Conservation (phyloP, 2,329 filamentous ascomycete species). For the Leptographium lundbergii region DNA sequence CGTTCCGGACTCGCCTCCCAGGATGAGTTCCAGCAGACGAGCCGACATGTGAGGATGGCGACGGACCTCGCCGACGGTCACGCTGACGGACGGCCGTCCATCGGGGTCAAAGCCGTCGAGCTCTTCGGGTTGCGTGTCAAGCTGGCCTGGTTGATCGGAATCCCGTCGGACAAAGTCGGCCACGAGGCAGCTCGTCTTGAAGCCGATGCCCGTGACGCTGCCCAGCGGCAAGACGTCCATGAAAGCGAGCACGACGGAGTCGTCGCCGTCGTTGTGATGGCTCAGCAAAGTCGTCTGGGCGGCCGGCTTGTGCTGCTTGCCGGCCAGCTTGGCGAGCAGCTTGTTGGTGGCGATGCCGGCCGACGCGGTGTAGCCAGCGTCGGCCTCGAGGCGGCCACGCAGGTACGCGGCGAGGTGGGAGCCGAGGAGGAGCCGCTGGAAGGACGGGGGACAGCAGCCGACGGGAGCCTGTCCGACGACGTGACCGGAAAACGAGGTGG, state of each 20-base stretch:
- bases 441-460: no score
- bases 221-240: conserved; percentile 65
- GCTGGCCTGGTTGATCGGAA: conserved; percentile 8
- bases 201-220: conserved; percentile 76
- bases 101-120: no score
- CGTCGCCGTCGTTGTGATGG: no score
- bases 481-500: conserved; percentile 52
- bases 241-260: conserved; percentile 47
- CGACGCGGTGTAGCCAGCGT: conserved; percentile 73
- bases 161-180: conserved; percentile 40
- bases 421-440: conserved; percentile 52
- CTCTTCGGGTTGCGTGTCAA: no score
- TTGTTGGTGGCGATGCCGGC: conserved; percentile 85
- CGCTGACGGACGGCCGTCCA: conserved; percentile 28
- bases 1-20: conserved; percentile 52
- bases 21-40: conserved; percentile 50
- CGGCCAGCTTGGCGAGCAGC: conserved; percentile 71
- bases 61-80: conserved; percentile 52
- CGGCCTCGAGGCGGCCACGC: conserved; percentile 52
- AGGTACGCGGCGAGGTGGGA: conserved; percentile 72
- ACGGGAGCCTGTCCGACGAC: conserved; percentile 16
- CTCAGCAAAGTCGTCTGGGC: conserved; percentile 69
- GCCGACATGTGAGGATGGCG: conserved; percentile 49
- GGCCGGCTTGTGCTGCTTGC: conserved; percentile 73
- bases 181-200: conserved; percentile 48